Evolutionary conservation across 2,329 filamentous ascomycete genomes (phyloP).

Genomic region (Cadophora sp.): DNA sequence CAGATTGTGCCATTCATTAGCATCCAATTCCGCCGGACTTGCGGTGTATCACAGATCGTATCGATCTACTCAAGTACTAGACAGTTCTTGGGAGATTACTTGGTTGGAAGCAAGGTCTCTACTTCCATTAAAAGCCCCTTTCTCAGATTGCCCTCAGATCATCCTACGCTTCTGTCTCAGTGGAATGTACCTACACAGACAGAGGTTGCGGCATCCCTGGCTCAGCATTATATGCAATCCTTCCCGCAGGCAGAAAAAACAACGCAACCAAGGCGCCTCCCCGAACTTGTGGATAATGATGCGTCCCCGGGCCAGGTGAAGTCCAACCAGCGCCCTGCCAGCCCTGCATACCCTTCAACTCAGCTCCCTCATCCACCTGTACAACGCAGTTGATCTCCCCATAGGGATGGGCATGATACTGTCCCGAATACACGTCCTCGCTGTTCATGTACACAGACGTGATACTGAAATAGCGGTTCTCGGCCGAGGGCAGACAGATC

Average conservation of each 20-base stretch:
- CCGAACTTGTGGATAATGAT: constrained; percentile 61
- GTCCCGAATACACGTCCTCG: constrained; percentile 53
- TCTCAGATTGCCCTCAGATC: background rate
- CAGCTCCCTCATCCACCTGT: constrained; percentile 54
- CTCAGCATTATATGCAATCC: constrained; percentile 56
- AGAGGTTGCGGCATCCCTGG: constrained; percentile 51
- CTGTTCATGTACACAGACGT: constrained; percentile 65
- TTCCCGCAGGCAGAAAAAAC: constrained; percentile 61
- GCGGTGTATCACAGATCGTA: background rate
- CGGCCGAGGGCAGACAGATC: constrained; percentile 52
- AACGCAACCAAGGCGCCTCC: constrained; percentile 57
- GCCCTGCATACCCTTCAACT: constrained; percentile 61
- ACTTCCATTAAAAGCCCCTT: background rate
- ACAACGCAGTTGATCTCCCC: constrained; percentile 63
- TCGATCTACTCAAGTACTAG: background rate
- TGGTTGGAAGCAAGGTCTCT: background rate
- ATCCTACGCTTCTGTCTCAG: background rate
- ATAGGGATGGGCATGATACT: constrained; percentile 61
- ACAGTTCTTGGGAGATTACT: background rate
- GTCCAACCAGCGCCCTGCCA: constrained; percentile 65
- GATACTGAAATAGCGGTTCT: constrained; percentile 59
- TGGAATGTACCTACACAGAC: constrained; percentile 6
- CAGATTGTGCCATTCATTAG: background rate
- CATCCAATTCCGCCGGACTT: background rate
- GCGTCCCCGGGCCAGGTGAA: constrained; percentile 58